These are phyloP conservation scores for Daldinia concentrica DNA, from an alignment of 495 filamentous ascomycete species.

Conservation along the genomic window DNA sequence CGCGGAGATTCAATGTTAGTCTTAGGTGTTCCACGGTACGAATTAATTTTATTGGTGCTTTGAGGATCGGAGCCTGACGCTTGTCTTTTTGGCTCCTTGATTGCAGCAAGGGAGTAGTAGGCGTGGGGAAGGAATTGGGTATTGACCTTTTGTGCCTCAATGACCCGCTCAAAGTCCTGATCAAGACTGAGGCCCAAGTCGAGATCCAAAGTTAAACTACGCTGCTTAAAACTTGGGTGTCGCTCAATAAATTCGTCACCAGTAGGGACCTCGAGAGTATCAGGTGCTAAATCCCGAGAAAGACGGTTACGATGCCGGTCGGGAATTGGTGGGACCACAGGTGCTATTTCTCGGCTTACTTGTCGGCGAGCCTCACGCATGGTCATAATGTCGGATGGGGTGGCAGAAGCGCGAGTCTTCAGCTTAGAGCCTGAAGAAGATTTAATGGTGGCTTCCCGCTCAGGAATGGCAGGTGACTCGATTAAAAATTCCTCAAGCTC, in stretches of 20 bases:
- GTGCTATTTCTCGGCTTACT: constrained; percentile 73
- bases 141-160: constrained; percentile 97
- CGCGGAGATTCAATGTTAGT: constrained; percentile 66
- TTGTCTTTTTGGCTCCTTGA: constrained; percentile 33
- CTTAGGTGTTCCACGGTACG: constrained; percentile 26
- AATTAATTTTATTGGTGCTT: constrained; percentile 10
- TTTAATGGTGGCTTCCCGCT: constrained; percentile 88
- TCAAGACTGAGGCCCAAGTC: constrained; percentile 85
- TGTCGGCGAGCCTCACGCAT: constrained; percentile 90
- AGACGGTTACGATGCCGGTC: constrained; percentile 64
- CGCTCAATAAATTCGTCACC: constrained; percentile 56
- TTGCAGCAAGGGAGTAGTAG: constrained; percentile 18
- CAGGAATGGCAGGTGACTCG: constrained; percentile 73
- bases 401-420: constrained; percentile 88
- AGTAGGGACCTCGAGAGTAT: constrained; percentile 34
- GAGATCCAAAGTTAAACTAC: constrained; percentile 74
- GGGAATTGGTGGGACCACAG: constrained; percentile 69
- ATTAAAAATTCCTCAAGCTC: constrained; percentile 53
- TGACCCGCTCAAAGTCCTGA: constrained; percentile 92
- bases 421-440: constrained; percentile 82
- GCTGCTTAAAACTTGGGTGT: constrained; percentile 67
- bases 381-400: constrained; percentile 80
- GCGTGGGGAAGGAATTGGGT: constrained; percentile 58
- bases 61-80: constrained; percentile 17
- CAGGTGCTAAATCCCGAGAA: constrained; percentile 55